A percentile compares a stretch with the other conserved stretches of the same genome.
Conservation (phyloP, 331 rosid species). For the Quercus phellos region DNA sequence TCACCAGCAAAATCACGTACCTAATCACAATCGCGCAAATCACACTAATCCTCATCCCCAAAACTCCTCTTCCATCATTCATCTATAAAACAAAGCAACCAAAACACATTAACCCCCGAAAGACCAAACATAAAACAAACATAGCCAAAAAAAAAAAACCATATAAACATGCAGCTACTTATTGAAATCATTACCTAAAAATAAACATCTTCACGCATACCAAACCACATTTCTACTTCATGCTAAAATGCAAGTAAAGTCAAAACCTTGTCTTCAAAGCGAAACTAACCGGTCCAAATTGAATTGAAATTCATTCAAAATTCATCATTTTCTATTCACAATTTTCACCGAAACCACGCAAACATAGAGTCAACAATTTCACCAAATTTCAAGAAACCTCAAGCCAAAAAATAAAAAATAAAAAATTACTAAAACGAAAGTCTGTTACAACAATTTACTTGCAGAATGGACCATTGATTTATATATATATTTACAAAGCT, state of each 20-base stretch:
- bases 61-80: slow-evolving; percentile 25
- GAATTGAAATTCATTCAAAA: background rate
- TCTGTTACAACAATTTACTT: too few species aligned
- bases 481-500: too few species aligned
- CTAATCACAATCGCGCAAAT: slow-evolving; percentile 27
- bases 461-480: too few species aligned
- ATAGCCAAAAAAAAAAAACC: background rate
- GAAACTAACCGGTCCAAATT: background rate
- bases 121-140: background rate
- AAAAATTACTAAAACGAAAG: too few species aligned
- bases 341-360: background rate
- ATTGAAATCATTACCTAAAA: background rate
- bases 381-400: background rate
- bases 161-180: slow-evolving; percentile 2
- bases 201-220: background rate
- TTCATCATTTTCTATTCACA: background rate
- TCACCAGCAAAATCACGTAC: slow-evolving; percentile 19
- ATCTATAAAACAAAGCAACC: slow-evolving; percentile 9
- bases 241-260: background rate
- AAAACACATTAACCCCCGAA: slow-evolving; percentile 21
- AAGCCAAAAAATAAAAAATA: background rate
- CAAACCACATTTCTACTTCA: background rate
- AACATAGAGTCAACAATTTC: background rate
- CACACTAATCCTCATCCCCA: slow-evolving; percentile 13
- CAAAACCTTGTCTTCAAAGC: background rate